A percentile compares a stretch with the other conserved stretches of the same genome.
phyloP scores from a whole-genome alignment of 2,329 filamentous ascomycete genomes.

The Cadophora sp. region DNA sequence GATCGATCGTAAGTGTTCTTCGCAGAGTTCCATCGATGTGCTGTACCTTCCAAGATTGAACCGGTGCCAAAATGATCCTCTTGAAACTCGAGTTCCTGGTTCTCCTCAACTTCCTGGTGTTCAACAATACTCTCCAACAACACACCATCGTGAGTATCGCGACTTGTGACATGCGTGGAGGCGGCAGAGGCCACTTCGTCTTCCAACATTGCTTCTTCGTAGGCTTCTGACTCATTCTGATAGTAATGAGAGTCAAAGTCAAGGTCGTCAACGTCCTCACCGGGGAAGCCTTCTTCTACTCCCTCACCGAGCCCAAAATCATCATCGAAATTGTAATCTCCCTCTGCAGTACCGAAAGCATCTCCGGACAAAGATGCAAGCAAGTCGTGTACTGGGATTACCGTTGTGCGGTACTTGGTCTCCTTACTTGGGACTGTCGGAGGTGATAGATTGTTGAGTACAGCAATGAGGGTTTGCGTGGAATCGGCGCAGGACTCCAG shows the following conservation, averaged over 20 bases:
- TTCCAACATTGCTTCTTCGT: constrained; percentile 47
- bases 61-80: constrained; percentile 78
- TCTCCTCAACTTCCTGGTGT: constrained; percentile 50
- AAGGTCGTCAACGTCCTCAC: constrained; percentile 49
- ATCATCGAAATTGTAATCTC: constrained; percentile 67
- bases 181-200: constrained; percentile 34
- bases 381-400: constrained; percentile 86
- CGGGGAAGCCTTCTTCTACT: constrained; percentile 52
- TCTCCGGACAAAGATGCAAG: constrained; percentile 90
- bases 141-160: constrained; percentile 54
- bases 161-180: constrained; percentile 40
- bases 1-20: constrained; percentile 76
- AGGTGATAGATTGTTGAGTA: constrained; percentile 81
- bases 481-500: constrained; percentile 97
- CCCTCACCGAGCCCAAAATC: constrained; percentile 61
- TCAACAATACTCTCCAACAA: constrained; percentile 52
- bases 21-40: constrained; percentile 80
- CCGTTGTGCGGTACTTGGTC: constrained; percentile 84
- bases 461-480: constrained; percentile 85
- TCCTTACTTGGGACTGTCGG: constrained; percentile 83
- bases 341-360: constrained; percentile 71
- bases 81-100: constrained; percentile 69
- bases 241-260: constrained; percentile 56
- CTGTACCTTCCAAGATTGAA: constrained; percentile 66
- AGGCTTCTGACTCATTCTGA: constrained; percentile 45